Evolutionary conservation across 2,329 filamentous ascomycete species (phyloP).

Genomic region (Botrytis pseudocinerea): DNA sequence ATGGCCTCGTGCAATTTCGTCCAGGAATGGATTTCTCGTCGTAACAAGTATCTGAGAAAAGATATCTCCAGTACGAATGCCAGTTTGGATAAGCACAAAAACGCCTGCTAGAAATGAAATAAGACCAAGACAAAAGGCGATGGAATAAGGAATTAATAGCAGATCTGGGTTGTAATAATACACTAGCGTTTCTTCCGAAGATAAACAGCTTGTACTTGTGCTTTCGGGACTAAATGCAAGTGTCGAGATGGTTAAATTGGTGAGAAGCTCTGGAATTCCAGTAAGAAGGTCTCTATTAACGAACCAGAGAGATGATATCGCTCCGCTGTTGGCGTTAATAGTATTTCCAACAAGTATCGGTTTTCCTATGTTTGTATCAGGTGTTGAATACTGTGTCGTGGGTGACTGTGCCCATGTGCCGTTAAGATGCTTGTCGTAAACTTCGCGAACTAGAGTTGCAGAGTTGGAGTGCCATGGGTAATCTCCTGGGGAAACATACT

Average conservation of each 20-base stretch:
- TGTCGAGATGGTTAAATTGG: neutral
- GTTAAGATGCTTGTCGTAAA: neutral
- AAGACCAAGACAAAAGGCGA: neutral
- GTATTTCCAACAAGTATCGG: neutral
- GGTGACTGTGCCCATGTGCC: neutral
- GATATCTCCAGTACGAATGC: neutral
- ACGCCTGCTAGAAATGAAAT: neutral
- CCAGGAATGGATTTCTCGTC: neutral
- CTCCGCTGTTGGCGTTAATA: neutral
- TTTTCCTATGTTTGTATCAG: neutral
- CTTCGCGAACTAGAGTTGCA: slow-evolving; percentile 3
- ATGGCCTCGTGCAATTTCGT: neutral
- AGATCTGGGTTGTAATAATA: neutral
- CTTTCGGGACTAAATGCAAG: neutral
- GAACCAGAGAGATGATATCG: neutral
- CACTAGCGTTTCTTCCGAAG: neutral
- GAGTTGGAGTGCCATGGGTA: neutral
- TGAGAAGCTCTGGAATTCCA: slow-evolving; percentile 4
- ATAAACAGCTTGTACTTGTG: neutral
- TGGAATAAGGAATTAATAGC: neutral
- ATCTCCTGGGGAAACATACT: neutral
- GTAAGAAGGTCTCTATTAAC: neutral
- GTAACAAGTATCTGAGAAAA: slow-evolving; percentile 8
- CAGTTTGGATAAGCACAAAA: neutral
- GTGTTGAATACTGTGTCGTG: neutral